These are phyloP conservation scores for Inga oerstediana DNA, from an alignment of 306 rosid species.

Conservation along the genomic window DNA sequence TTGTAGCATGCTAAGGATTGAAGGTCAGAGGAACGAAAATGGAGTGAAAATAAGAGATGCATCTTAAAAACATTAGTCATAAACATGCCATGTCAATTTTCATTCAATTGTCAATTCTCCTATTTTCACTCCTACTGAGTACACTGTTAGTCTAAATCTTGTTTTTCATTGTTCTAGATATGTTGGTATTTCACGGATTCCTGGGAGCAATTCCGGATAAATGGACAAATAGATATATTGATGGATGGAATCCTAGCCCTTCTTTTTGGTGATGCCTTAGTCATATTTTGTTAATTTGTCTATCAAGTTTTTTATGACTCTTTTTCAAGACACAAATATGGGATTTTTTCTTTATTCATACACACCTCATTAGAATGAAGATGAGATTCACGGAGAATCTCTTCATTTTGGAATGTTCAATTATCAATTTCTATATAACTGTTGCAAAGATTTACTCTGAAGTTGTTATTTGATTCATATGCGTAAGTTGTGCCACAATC, in stretches of 20 bases:
- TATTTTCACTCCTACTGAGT: too few species aligned
- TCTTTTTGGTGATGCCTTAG: slow-evolving; percentile 1
- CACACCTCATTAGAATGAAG: not conserved
- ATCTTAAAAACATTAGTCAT: too few species aligned
- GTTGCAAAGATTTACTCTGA: not conserved
- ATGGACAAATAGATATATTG: slow-evolving; percentile 69
- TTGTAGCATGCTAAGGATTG: not conserved
- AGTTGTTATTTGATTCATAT: slow-evolving; percentile 6
- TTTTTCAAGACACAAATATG: not conserved
- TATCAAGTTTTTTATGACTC: not conserved
- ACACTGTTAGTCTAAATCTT: too few species aligned
- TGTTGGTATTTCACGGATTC: slow-evolving; percentile 95
- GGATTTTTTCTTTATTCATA: not conserved
- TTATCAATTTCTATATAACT: slow-evolving; percentile 6
- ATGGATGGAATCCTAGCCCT: slow-evolving; percentile 59
- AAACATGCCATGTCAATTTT: too few species aligned
- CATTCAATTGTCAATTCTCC: too few species aligned
- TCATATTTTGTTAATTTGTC: slow-evolving; percentile 7
- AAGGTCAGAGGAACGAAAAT: not conserved
- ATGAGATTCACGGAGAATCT: not conserved
- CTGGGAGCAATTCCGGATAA: slow-evolving; percentile 97
- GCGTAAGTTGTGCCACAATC: not conserved
- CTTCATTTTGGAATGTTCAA: not conserved
- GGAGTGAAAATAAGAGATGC: not conserved
- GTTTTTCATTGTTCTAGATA: slow-evolving; percentile 55